A percentile compares a stretch with the other conserved stretches of the same genome.
Evolutionary conservation across 1,139 yeast species (phyloP).

Genomic region (Scheffersomyces titani): DNA sequence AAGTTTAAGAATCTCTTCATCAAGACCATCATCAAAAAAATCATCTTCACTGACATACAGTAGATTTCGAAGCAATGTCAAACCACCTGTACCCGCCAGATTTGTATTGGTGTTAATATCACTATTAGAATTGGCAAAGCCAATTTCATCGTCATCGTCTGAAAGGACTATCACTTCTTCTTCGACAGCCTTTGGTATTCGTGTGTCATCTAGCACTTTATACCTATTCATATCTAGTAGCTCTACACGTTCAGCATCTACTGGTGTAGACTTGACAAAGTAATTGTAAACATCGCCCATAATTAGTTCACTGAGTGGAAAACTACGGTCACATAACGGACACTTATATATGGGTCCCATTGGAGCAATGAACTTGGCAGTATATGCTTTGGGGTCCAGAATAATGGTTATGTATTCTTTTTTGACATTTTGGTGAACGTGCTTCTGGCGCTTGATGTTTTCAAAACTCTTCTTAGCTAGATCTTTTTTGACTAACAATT

Average conservation of each 20-base stretch:
- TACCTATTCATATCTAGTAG: constrained; percentile 37
- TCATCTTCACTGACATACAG: constrained; percentile 6
- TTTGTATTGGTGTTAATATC: neutral
- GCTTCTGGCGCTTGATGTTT: constrained; percentile 12
- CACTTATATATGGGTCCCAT: constrained; percentile 34
- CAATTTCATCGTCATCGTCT: constrained; percentile 20
- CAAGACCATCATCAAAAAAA: constrained; percentile 25
- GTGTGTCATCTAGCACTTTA: constrained; percentile 31
- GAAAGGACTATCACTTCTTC: constrained; percentile 30
- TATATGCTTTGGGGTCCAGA: constrained; percentile 2
- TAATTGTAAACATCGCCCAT: constrained; percentile 46
- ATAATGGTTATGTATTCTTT: neutral
- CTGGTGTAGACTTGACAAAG: constrained; percentile 43
- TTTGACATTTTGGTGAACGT: constrained; percentile 3
- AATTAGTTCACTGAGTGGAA: constrained; percentile 35
- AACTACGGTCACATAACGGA: constrained; percentile 41
- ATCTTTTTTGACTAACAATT: constrained; percentile 27
- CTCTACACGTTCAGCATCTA: constrained; percentile 36
- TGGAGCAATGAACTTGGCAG: constrained; percentile 12
- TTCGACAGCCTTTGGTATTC: constrained; percentile 9
- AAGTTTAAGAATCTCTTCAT: constrained; percentile 15
- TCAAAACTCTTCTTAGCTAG: constrained; percentile 24
- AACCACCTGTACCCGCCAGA: neutral
- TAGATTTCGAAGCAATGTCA: neutral
- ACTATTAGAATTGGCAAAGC: neutral